Evolutionary conservation across 140 eudicot genomes (phyloP), one percentile per base, ranked within the genome.

Genomic region (Bidens hawaiensis): DNA sequence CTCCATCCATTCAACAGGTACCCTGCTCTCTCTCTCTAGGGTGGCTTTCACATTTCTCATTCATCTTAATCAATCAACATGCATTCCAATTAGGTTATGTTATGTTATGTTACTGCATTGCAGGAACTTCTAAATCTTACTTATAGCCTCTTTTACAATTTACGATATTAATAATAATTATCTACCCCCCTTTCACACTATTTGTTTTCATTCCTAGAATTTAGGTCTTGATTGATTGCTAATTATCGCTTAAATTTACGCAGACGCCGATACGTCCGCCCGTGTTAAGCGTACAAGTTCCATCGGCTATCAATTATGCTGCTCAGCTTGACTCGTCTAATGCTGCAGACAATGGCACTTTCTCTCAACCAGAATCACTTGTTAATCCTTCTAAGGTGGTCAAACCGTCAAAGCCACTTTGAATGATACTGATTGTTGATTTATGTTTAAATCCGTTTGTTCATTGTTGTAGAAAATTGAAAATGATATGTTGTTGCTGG

Each of bases 401-500:
- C 23, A 18, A 60, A 11, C n/a, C n/a, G n/a, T n/a, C n/a, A n/a
- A n/a, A n/a, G 46, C 4, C 50, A 10, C 43, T 64, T 71, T 46
- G 9, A 21, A 41, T n/a, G n/a, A n/a, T n/a, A n/a, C n/a, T 42
- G 23, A 3, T 21, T 31, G 2, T 13, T 36, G 65, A 46, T 11
- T 43, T 47, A 31, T 25, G 49, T 26, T 70, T 12, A 6, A 28
- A 34, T 23, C 31, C 50, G 62, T 26, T 64, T 22, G 11, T 63
- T 54, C 31, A 75, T 23, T 13, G 43, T 76, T 75, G 70, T 80
- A 88, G 96, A 85, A 88, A 75, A 74, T 84, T 50, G 78, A 88
- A 50, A 78, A 82, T 5, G 96, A 78, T 27, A 55, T 84, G 59
- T 31, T 69, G 50, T 69, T 67, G 64, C 21, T 79, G 12, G 94